A percentile compares a stretch with the other conserved stretches of the same genome.
Conservation (phyloP, 2,329 filamentous ascomycete species). For the Colletotrichum sansevieriae region DNA sequence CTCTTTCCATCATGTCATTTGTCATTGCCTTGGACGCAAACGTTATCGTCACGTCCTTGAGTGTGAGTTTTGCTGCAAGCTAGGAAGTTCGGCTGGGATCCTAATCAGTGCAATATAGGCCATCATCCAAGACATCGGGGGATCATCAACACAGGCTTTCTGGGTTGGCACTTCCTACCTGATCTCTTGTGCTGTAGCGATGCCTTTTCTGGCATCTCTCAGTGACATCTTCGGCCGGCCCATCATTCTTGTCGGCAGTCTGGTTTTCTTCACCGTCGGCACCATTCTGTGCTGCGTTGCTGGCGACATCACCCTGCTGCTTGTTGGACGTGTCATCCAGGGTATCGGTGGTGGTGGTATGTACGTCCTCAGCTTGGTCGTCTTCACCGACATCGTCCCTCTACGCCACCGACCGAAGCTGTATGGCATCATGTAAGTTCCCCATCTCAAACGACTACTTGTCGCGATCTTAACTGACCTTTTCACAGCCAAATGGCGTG, state of each 20-base stretch:
- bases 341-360: conserved; percentile 58
- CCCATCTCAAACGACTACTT: too few relatives aligned
- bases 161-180: conserved; percentile 49
- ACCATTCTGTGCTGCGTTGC: conserved; percentile 56
- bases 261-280: conserved; percentile 57
- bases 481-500: conserved; percentile 49
- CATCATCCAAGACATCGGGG: conserved; percentile 46
- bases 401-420: conserved; percentile 57
- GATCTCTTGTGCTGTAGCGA: conserved; percentile 46
- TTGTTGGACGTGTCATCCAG: conserved; percentile 55
- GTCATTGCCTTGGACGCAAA: conserved; percentile 40
- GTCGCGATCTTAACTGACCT: neutral
- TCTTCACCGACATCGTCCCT: conserved; percentile 58
- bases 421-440: conserved; percentile 53
- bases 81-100: too few relatives aligned
- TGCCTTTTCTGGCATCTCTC: conserved; percentile 50
- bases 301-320: conserved; percentile 49
- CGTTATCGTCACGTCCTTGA: conserved; percentile 38
- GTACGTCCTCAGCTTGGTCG: conserved; percentile 55
- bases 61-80: conserved; percentile 13
- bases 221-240: conserved; percentile 53
- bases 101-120: conserved; percentile 34
- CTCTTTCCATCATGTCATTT: conserved; percentile 40
- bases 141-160: conserved; percentile 46
- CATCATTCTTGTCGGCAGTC: conserved; percentile 50